phyloP scores from a whole-genome alignment of 2,329 filamentous ascomycete species.

The Fusarium napiforme region DNA sequence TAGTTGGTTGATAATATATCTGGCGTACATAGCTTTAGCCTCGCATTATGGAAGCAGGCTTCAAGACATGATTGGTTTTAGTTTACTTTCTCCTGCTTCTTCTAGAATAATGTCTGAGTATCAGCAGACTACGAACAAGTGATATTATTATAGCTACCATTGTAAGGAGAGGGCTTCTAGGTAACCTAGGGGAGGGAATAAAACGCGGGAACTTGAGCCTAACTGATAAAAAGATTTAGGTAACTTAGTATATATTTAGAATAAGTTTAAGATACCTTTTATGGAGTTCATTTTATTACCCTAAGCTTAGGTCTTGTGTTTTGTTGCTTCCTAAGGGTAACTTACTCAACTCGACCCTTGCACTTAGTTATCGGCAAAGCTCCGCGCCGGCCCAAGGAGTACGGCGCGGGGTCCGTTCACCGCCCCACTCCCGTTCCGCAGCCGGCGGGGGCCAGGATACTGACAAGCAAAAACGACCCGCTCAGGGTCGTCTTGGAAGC shows the following conservation, averaged over 20 bases:
- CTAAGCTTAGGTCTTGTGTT: too few species aligned
- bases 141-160: neutral
- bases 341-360: neutral
- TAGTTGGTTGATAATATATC: conserved; percentile 20
- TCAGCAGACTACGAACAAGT: neutral
- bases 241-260: too few species aligned
- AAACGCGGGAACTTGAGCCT: neutral
- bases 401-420: conserved; percentile 21
- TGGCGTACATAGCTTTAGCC: neutral
- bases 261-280: too few species aligned
- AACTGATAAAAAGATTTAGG: too few species aligned
- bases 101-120: too few species aligned
- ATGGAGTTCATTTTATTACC: too few species aligned
- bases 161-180: neutral
- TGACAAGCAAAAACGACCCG: conserved; percentile 9
- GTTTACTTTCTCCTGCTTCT: neutral
- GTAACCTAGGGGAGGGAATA: neutral
- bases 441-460: conserved; percentile 10
- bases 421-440: conserved; percentile 33
- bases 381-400: neutral
- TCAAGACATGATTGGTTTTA: neutral
- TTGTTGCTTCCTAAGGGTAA: neutral
- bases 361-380: neutral
- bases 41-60: neutral
- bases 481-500: conserved; percentile 17